phyloP scores from a whole-genome alignment of 805 yeast species.

The Brettanomyces nanus region DNA sequence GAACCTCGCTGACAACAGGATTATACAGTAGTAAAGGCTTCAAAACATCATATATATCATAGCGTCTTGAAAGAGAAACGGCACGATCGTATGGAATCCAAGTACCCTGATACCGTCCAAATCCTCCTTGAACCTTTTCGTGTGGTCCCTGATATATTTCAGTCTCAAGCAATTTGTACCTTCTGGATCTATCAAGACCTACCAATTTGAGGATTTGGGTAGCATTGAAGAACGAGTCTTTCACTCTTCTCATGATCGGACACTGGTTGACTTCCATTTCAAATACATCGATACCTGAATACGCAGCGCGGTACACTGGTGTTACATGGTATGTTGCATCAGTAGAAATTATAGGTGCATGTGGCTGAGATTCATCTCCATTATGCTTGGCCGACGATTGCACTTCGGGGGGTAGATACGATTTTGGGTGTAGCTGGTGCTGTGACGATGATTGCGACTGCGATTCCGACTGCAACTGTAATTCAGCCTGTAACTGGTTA shows the following conservation, averaged over 20 bases:
- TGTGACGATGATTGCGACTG: no score
- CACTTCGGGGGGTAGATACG: no score
- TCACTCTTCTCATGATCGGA: constrained; percentile 57
- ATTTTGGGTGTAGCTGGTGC: no score
- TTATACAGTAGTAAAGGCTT: constrained; percentile 42
- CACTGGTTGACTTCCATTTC: constrained; percentile 57
- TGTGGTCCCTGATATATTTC: constrained; percentile 57
- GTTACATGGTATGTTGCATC: constrained; percentile 16
- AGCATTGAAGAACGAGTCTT: constrained; percentile 62
- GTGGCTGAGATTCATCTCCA: no score
- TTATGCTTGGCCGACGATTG: no score
- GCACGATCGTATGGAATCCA: constrained; percentile 64
- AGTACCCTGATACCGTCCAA: constrained; percentile 70
- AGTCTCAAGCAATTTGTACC: constrained; percentile 55
- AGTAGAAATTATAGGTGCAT: no score
- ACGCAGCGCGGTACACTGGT: constrained; percentile 49
- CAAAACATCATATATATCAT: constrained; percentile 45
- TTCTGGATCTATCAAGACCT: constrained; percentile 54
- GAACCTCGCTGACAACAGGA: constrained; percentile 25
- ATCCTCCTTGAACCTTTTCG: constrained; percentile 68
- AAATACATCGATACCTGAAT: constrained; percentile 51
- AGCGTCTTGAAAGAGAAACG: constrained; percentile 49
- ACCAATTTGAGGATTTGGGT: constrained; percentile 66
- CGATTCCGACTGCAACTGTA: no score
- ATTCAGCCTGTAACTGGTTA: no score